Base-by-base conservation (phyloP, 2,329 filamentous ascomycete genomes). In the Septoria petroselini region DNA sequence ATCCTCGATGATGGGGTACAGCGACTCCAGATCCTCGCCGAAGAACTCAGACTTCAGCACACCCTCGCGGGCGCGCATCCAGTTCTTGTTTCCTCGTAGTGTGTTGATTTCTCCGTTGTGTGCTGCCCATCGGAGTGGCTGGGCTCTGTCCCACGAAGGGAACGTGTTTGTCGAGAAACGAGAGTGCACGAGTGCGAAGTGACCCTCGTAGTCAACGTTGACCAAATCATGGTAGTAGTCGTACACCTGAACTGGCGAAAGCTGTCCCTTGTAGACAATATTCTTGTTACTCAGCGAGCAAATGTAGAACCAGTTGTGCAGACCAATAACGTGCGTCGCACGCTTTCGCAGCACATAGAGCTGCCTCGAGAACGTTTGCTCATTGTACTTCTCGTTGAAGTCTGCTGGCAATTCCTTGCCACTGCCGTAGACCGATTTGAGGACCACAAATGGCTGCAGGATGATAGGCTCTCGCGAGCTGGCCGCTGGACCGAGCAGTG, bases 61-160 rank as follows among this genome's bases (percentile, higher is more conserved):
- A 71, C 91, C 91, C 74, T 97, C 91, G 66, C 91, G 85, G 55
- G 91, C 91, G 62, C 91, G 86, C 91, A 97, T 97, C 91, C 91
- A 97, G 74, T 97, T 97, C 80, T 97, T 97, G 77, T 97, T 97
- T 54, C 91, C 91, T 68, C 91, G 86, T 55, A 97, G 76, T 1
- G 91, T 97, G 73, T 97, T 97, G 69, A 97, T 97, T 75, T 97
- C 91, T 78, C 91, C 91, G 70, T 97, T 97, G 77, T 97, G 91
- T 65, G 91, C 91, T 58, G 91, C 91, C 91, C 91, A 97, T 73
- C 91, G 83, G 58, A 97, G 76, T 57, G 91, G 91, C 75, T 97
- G 91, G 54, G 91, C 93, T 74, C 91, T 87, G 72, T 97, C 93
- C 91, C 91, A 97, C 1, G 90, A 95, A 15, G 91, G 91, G 73